These are phyloP conservation scores for Globisporangium yorkense DNA, from an alignment of 352 stramenopile species.

Conservation along the genomic window DNA sequence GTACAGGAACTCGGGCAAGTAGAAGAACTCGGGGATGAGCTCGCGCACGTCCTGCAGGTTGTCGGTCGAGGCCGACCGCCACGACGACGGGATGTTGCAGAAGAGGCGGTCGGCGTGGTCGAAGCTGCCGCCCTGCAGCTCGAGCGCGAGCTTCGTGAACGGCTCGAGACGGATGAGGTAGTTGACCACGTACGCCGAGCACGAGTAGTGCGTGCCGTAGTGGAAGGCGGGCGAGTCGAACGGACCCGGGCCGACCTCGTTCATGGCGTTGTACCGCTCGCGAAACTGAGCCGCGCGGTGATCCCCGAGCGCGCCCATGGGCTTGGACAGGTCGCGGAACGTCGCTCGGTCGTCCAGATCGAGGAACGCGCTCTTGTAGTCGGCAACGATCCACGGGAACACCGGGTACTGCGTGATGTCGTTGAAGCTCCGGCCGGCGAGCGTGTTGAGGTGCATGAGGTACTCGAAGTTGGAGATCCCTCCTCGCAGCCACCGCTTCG, in stretches of 20 bases:
- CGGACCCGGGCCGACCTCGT: slow-evolving; percentile 25
- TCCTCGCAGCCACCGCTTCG: slow-evolving; percentile 66
- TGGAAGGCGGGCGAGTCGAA: slow-evolving; percentile 91
- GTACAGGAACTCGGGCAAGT: slow-evolving; percentile 73
- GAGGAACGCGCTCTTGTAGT: slow-evolving; percentile 86
- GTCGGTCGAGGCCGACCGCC: slow-evolving; percentile 91
- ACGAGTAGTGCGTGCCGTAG: slow-evolving; percentile 97
- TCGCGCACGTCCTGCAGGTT: slow-evolving; percentile 86
- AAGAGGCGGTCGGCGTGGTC: slow-evolving; percentile 96
- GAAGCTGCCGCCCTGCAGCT: slow-evolving; percentile 77
- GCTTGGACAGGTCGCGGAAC: slow-evolving; percentile 92
- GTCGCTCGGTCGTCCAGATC: slow-evolving; percentile 72
- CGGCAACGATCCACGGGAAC: slow-evolving; percentile 94
- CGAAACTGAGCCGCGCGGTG: slow-evolving; percentile 79
- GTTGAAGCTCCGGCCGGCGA: slow-evolving; percentile 95
- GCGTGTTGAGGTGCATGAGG: slow-evolving; percentile 93
- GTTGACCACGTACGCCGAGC: slow-evolving; percentile 94
- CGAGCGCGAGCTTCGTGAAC: slow-evolving; percentile 62
- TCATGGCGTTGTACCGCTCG: slow-evolving; percentile 76
- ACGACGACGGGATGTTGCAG: slow-evolving; percentile 92
- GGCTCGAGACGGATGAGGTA: slow-evolving; percentile 94
- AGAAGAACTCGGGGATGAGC: slow-evolving; percentile 79
- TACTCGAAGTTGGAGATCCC: slow-evolving; percentile 93
- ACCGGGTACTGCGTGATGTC: slow-evolving; percentile 98
- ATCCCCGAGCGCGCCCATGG: slow-evolving; percentile 91